phyloP scores from a whole-genome alignment of 306 rosid species.

The Cyamopsis tetragonoloba region DNA sequence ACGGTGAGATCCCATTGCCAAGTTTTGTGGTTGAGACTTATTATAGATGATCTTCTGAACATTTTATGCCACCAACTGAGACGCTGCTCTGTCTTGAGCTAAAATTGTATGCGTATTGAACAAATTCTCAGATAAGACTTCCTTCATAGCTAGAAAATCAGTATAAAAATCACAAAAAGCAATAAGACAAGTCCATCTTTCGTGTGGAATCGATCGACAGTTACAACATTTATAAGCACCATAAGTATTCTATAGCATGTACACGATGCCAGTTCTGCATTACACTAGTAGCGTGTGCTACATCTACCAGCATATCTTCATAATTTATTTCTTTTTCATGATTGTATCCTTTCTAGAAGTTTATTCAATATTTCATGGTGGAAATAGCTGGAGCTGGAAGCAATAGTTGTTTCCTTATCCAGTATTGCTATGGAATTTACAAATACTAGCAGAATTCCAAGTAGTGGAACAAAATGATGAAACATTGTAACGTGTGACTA shows the following conservation, averaged over 20 bases:
- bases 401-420: not conserved
- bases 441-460: not conserved
- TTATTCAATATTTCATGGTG: not conserved
- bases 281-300: not conserved
- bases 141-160: not conserved
- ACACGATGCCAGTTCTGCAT: not conserved
- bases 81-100: not conserved
- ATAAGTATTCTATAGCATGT: not conserved
- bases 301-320: too few species aligned
- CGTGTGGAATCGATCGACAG: not conserved
- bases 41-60: not conserved
- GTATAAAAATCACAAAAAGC: not conserved
- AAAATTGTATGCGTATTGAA: not conserved
- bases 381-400: too few species aligned
- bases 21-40: not conserved
- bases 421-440: not conserved
- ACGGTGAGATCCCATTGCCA: not conserved
- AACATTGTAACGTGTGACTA: slow-evolving; percentile 6
- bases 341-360: not conserved
- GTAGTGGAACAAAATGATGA: not conserved
- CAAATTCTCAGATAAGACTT: not conserved
- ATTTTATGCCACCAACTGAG: not conserved
- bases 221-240: not conserved
- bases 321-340: not conserved
- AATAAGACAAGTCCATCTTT: not conserved